phyloP scores from a whole-genome alignment of 1,284 basidiomycete species.

The Boletus calvinii region DNA sequence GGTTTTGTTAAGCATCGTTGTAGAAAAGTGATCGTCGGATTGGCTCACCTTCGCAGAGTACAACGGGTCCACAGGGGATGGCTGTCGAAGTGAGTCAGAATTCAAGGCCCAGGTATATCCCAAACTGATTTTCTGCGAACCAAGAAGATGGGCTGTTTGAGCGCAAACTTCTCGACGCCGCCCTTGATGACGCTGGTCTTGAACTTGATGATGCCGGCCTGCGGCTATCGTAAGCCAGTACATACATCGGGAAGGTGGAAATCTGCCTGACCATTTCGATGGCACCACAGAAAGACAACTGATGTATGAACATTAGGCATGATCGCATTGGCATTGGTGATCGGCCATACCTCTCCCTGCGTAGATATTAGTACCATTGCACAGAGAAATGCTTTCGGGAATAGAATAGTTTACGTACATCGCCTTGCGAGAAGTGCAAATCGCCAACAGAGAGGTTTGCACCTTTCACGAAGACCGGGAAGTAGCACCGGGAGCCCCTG shows the following conservation, averaged over 20 bases:
- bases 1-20: not conserved
- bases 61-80: slow-evolving; percentile 71
- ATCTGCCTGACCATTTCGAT: slow-evolving; percentile 63
- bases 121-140: slow-evolving; percentile 33
- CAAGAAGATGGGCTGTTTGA: slow-evolving; percentile 76
- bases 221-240: not conserved
- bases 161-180: slow-evolving; percentile 70
- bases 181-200: slow-evolving; percentile 73
- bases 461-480: slow-evolving; percentile 76
- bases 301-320: slow-evolving; percentile 4
- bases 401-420: slow-evolving; percentile 46
- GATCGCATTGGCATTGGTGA: not conserved
- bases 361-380: slow-evolving; percentile 1
- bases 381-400: not conserved
- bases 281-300: slow-evolving; percentile 76
- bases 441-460: slow-evolving; percentile 80
- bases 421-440: slow-evolving; percentile 80
- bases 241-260: not conserved
- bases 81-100: slow-evolving; percentile 38
- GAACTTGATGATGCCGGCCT: slow-evolving; percentile 78
- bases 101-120: not conserved
- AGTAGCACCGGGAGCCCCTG: slow-evolving; percentile 69
- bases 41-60: slow-evolving; percentile 61
- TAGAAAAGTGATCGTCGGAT: not conserved
- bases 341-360: slow-evolving; percentile 51